These are phyloP conservation scores for Magnusiomyces suaveolens DNA, from an alignment of 1,139 yeast genomes.

Conservation along the genomic window DNA sequence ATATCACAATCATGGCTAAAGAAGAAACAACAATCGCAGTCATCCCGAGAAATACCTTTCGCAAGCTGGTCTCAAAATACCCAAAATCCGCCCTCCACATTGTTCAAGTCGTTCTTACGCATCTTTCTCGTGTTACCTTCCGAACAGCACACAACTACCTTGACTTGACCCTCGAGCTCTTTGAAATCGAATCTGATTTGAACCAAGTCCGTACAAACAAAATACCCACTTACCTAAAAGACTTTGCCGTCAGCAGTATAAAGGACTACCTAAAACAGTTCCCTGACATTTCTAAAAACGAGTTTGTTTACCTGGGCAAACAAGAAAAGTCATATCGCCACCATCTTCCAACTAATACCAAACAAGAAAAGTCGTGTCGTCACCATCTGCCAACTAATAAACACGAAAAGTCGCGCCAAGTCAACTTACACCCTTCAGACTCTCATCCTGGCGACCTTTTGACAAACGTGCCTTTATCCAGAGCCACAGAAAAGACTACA, in stretches of 20 bases:
- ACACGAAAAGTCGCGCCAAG: slow-evolving; percentile 49
- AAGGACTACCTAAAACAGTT: slow-evolving; percentile 20
- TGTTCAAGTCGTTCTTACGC: slow-evolving; percentile 81
- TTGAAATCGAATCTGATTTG: slow-evolving; percentile 62
- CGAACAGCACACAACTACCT: slow-evolving; percentile 81
- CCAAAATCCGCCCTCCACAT: slow-evolving; percentile 91
- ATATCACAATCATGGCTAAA: slow-evolving; percentile 46
- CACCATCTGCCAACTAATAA: too few relatives aligned
- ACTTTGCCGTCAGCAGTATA: slow-evolving; percentile 46
- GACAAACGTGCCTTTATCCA: slow-evolving; percentile 69
- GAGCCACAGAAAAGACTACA: slow-evolving; percentile 32
- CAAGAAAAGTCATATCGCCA: slow-evolving; percentile 1
- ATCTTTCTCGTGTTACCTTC: slow-evolving; percentile 82
- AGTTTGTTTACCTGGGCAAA: slow-evolving; percentile 8
- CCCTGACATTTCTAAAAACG: slow-evolving; percentile 9
- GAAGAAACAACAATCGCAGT: slow-evolving; percentile 78
- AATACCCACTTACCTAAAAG: slow-evolving; percentile 55
- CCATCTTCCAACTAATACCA: slow-evolving; percentile 7
- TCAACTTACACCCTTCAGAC: slow-evolving; percentile 49
- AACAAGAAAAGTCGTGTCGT: too few relatives aligned
- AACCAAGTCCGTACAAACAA: slow-evolving; percentile 43
- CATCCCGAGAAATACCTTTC: slow-evolving; percentile 78
- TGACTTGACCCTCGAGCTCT: slow-evolving; percentile 73
- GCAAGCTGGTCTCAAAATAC: slow-evolving; percentile 58
- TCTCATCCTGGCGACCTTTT: slow-evolving; percentile 77